phyloP scores from a whole-genome alignment of 176 grass and related monocot genomes.

The Puya raimondii region DNA sequence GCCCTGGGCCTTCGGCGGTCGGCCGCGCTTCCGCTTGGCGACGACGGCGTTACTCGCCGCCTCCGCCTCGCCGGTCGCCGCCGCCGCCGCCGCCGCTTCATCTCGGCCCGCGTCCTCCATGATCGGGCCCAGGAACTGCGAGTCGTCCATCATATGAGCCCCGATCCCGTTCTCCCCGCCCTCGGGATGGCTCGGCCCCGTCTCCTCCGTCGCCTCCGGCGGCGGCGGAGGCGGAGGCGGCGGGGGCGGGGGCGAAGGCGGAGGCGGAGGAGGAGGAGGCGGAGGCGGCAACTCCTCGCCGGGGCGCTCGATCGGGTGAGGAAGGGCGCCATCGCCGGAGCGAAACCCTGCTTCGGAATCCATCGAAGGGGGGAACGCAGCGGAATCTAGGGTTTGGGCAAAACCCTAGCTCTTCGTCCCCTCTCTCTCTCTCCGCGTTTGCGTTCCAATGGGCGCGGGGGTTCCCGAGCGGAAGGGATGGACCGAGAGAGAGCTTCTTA shows the following conservation, averaged over 20 bases:
- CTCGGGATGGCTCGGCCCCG: background rate
- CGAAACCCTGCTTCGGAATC: background rate
- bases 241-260: background rate
- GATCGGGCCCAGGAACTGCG: conserved; percentile 50
- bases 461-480: conserved; percentile 5
- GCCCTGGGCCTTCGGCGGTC: conserved; percentile 68
- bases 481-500: conserved; percentile 6
- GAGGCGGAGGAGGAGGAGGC: background rate
- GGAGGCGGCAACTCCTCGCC: background rate
- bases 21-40: conserved; percentile 76
- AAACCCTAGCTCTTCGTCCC: background rate
- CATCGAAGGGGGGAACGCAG: conserved; percentile 29
- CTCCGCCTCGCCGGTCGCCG: background rate
- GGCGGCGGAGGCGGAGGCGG: background rate
- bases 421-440: conserved; percentile 14
- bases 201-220: background rate
- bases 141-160: conserved; percentile 26
- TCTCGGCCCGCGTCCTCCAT: conserved; percentile 20
- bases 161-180: background rate
- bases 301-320: background rate
- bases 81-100: background rate
- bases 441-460: conserved; percentile 13
- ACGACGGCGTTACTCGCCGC: background rate
- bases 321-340: background rate
- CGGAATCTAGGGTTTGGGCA: conserved; percentile 11